Conservation (phyloP, 805 yeast species). For the Suhomyces prunicola region DNA sequence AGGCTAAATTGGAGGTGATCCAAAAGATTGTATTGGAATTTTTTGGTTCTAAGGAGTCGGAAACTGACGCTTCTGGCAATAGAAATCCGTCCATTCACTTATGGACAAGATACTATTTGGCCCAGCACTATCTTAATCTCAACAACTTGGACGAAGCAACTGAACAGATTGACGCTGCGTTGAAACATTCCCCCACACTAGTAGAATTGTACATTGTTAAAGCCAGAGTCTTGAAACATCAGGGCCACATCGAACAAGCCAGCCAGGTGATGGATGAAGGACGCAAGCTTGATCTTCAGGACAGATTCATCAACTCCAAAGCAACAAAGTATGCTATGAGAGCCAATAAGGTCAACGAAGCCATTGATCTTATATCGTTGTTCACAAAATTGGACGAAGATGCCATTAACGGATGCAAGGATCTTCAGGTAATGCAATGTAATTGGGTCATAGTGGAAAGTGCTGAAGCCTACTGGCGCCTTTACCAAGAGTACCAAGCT, state of each 20-base stretch:
- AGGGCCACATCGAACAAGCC: conserved; percentile 61
- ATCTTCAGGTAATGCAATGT: conserved; percentile 86
- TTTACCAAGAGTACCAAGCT: conserved; percentile 35
- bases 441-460: conserved; percentile 82
- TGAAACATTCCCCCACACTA: conserved; percentile 74
- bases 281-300: conserved; percentile 77
- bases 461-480: conserved; percentile 76
- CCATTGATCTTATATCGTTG: conserved; percentile 66
- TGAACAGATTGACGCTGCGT: conserved; percentile 56
- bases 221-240: conserved; percentile 75
- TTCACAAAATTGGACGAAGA: conserved; percentile 80
- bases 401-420: conserved; percentile 80
- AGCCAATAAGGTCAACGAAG: conserved; percentile 70
- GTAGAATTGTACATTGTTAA: conserved; percentile 79
- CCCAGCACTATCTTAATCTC: conserved; percentile 69
- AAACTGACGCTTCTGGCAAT: conserved; percentile 21
- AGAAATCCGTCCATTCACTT: conserved; percentile 44
- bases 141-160: conserved; percentile 55
- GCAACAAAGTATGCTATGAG: conserved; percentile 80
- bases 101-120: conserved; percentile 76
- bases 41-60: conserved; percentile 14
- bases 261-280: conserved; percentile 66
- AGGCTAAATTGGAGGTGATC: conserved; percentile 39
- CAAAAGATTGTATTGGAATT: conserved; percentile 54
- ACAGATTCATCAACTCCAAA: conserved; percentile 86